Evolutionary conservation across 306 rosid species (phyloP).

Genomic region (Alnus rubra): DNA sequence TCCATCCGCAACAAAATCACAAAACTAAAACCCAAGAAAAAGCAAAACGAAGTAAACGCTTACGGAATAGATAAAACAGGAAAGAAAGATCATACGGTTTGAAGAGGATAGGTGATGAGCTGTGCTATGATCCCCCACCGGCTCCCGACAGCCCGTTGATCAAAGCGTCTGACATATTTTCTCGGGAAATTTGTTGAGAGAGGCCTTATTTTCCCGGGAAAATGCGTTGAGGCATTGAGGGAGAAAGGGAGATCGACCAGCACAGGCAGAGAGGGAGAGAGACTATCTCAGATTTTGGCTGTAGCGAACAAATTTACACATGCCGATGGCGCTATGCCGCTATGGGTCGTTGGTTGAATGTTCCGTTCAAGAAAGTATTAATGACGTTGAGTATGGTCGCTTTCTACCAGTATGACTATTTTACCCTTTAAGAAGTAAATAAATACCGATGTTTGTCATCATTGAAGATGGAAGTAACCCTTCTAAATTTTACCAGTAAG

Average conservation of each 20-base stretch:
- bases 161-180: conserved; percentile 88
- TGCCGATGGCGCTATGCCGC: conserved; percentile 9
- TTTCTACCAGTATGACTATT: conserved; percentile 4
- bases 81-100: conserved; percentile 48
- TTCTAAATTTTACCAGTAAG: too few species aligned
- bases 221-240: neutral
- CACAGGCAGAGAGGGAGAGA: neutral
- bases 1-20: conserved; percentile 15
- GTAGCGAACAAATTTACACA: conserved; percentile 13
- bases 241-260: neutral
- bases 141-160: conserved; percentile 97
- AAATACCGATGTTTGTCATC: too few species aligned
- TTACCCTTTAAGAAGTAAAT: conserved; percentile 14
- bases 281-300: conserved; percentile 25
- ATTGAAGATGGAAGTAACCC: too few species aligned
- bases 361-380: conserved; percentile 41
- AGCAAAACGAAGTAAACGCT: neutral
- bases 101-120: conserved; percentile 96
- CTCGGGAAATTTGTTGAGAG: conserved; percentile 11
- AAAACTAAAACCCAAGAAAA: neutral
- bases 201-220: conserved; percentile 19
- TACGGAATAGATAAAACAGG: neutral
- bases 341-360: conserved; percentile 22
- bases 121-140: conserved; percentile 97
- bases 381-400: neutral